Base-by-base conservation (phyloP, 352 stramenopile genomes). In the Pythium insidiosum region DNA sequence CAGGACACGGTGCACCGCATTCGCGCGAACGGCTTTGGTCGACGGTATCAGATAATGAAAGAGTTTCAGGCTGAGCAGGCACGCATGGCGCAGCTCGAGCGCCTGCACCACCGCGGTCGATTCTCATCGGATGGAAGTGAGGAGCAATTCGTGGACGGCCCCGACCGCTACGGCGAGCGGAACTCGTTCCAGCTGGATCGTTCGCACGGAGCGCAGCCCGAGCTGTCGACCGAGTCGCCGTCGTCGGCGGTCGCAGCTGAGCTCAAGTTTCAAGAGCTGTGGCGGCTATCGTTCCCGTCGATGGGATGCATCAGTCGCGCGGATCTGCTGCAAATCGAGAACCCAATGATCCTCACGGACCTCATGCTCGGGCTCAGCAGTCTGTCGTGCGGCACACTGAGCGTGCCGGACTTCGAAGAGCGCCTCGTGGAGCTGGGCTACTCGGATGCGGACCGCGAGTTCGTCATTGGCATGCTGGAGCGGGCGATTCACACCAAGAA, bases 351-450 rank as follows among this genome's bases (percentile, higher is more conserved):
- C 34, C 62, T 88, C 3, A 77, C 75, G 36, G 75, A 91, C 38
- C 59, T 87, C 1, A 84, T 91, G 69, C 72, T 91, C n/a, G 71
- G 67, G 11, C 72, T 91, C 54, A 89, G 76, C 59, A 84, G 68
- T 39, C 31, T 86, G n/a, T 73, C 76, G 19, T 84, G 67, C 21
- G 73, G 73, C 12, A 63, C 72, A 2, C 46, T 84, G n/a, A 82
- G 68, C 6, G 53, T 80, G 4, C 57, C 60, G 16, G 61, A 76
- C 28, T 76, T 89, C 26, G 73, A 75, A 25, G 63, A 65, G 15
- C 63, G 61, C 19, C 61, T 89, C 6, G 55, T 70, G 0, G 72
- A 85, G 49, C 61, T 89, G 11, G 72, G 73, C 15, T 85, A 89
- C 46, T 47, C 58, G 20, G 68, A 79, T 38, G 56, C 49, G 0